Conservation (phyloP, 352 stramenopile genomes). For the Pythium aphanidermatum region DNA sequence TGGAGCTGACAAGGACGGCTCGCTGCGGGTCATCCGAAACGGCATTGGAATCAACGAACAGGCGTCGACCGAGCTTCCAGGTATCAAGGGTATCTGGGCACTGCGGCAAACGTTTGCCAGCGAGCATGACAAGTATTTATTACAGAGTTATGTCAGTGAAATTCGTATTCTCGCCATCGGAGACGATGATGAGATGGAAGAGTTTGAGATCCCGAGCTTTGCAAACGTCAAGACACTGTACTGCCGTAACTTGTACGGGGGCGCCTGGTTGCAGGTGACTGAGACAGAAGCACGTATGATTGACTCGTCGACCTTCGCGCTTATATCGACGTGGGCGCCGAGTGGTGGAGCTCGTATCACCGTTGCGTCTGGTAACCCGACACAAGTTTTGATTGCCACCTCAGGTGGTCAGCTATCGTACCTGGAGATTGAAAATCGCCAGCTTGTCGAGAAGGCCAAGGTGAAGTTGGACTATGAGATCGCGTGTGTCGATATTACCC, state of each 20-base stretch:
- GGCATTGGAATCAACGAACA: slow-evolving; percentile 98
- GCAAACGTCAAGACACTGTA: slow-evolving; percentile 88
- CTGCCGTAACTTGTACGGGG: slow-evolving; percentile 89
- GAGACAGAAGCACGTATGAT: slow-evolving; percentile 90
- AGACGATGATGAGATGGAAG: slow-evolving; percentile 87
- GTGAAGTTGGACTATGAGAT: slow-evolving; percentile 92
- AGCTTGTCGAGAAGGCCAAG: slow-evolving; percentile 56
- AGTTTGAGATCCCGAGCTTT: slow-evolving; percentile 88
- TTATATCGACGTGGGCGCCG: slow-evolving; percentile 79
- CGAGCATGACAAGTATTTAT: slow-evolving; percentile 92
- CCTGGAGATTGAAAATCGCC: slow-evolving; percentile 66
- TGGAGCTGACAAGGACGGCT: slow-evolving; percentile 94
- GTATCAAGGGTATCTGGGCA: slow-evolving; percentile 98
- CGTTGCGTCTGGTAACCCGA: slow-evolving; percentile 81
- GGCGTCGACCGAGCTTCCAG: slow-evolving; percentile 91
- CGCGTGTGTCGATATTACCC: slow-evolving; percentile 89
- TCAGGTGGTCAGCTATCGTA: slow-evolving; percentile 89
- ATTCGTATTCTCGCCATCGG: slow-evolving; percentile 94
- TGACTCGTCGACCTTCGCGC: slow-evolving; percentile 45
- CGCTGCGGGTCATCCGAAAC: slow-evolving; percentile 96
- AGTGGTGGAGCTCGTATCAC: slow-evolving; percentile 62
- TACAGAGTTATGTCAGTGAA: slow-evolving; percentile 95
- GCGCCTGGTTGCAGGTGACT: slow-evolving; percentile 93
- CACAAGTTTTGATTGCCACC: slow-evolving; percentile 90
- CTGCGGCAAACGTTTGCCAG: slow-evolving; percentile 83